Evolutionary conservation across 495 filamentous ascomycete species (phyloP).

Genomic region (Podospora comata): DNA sequence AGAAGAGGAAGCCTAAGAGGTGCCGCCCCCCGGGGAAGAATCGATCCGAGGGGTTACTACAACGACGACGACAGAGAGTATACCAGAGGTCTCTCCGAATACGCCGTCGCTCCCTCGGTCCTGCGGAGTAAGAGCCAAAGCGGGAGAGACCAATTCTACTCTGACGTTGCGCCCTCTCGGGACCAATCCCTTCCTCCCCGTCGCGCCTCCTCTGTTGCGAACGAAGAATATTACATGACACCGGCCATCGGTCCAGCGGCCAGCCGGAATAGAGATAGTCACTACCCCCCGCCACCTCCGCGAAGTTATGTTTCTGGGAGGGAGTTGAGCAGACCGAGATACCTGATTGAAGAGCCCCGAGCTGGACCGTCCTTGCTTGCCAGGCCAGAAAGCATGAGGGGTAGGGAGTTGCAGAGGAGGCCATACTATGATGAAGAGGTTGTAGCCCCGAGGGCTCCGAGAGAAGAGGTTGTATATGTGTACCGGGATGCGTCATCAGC

Average conservation of each 20-base stretch:
- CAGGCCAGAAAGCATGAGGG: not conserved
- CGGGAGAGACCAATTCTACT: not conserved
- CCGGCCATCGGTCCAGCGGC: not conserved
- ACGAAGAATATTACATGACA: not conserved
- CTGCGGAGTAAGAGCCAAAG: not conserved
- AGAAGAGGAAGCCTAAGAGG: not conserved
- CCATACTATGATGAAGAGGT: constrained; percentile 10
- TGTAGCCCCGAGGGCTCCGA: not conserved
- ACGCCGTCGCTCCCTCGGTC: not conserved
- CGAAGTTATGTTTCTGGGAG: constrained; percentile 10
- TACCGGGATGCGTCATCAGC: constrained; percentile 5
- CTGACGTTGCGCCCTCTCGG: not conserved
- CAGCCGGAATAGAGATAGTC: not conserved
- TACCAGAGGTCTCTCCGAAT: not conserved
- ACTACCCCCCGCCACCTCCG: constrained; percentile 20
- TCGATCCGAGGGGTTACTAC: not conserved
- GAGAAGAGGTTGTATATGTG: constrained; percentile 16
- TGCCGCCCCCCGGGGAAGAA: not conserved
- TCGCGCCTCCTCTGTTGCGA: not conserved
- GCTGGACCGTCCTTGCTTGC: not conserved
- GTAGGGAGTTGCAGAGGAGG: not conserved
- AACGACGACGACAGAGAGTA: not conserved
- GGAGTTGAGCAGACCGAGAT: not conserved
- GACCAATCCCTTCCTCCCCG: not conserved
- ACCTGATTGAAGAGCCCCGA: not conserved